These are phyloP conservation scores for Dittrichia graveolens DNA, from an alignment of 129 eudicot species.

Conservation along the genomic window DNA sequence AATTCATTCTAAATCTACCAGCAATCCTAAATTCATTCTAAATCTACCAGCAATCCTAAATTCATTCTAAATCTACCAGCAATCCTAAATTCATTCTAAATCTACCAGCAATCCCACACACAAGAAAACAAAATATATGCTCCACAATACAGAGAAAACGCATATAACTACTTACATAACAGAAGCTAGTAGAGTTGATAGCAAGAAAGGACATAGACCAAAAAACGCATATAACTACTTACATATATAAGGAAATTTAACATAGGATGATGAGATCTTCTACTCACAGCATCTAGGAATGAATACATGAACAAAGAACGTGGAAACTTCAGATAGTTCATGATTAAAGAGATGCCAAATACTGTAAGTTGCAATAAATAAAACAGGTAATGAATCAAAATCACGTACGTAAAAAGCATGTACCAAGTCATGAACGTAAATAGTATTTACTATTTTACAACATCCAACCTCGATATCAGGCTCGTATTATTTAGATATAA, in stretches of 20 bases:
- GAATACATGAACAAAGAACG: not conserved
- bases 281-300: not conserved
- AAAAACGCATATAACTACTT: not conserved
- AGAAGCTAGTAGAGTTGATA: not conserved
- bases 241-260: not conserved
- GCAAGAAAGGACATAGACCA: not conserved
- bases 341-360: not conserved
- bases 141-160: not conserved
- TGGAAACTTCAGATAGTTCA: not conserved
- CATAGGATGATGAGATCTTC: not conserved
- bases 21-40: not conserved
- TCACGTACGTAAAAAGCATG: not conserved
- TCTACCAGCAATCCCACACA: no score
- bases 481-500: not conserved
- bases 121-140: not conserved
- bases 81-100: not conserved
- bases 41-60: not conserved
- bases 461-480: conserved; percentile 7
- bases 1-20: not conserved
- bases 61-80: not conserved
- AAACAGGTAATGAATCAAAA: not conserved
- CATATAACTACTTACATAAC: no score
- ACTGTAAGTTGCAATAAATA: not conserved
- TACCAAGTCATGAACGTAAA: not conserved
- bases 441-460: conserved; percentile 10